These are phyloP conservation scores for Nannochloropsis gaditana DNA, from an alignment of 108 stramenopile genomes.

Conservation along the genomic window DNA sequence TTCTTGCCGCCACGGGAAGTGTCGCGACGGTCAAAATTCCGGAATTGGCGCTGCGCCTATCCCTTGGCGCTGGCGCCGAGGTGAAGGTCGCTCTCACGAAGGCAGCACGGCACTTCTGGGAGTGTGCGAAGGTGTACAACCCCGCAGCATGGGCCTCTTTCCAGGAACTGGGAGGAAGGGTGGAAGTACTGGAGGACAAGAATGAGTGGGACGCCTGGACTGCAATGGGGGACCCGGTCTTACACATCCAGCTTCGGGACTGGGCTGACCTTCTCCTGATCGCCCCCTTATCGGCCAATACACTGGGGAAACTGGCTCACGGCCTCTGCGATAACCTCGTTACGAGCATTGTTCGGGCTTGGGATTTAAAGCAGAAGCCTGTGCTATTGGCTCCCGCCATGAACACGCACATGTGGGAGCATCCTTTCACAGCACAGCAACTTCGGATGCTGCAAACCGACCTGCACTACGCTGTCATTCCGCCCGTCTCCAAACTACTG, in stretches of 20 bases:
- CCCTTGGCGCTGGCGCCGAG: constrained; percentile 22
- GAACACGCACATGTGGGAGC: constrained; percentile 51
- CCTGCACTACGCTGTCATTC: constrained; percentile 26
- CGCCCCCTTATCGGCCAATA: constrained; percentile 45
- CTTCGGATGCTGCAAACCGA: background rate
- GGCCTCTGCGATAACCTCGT: constrained; percentile 47
- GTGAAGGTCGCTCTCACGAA: constrained; percentile 42
- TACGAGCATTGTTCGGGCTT: constrained; percentile 44
- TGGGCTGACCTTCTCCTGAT: constrained; percentile 47
- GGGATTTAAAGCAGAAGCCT: constrained; percentile 33
- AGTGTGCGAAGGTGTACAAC: constrained; percentile 41
- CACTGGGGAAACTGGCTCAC: constrained; percentile 42
- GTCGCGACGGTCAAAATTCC: constrained; percentile 42
- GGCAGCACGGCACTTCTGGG: constrained; percentile 42
- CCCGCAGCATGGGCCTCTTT: constrained; percentile 24
- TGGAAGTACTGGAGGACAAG: constrained; percentile 36
- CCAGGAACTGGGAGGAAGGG: constrained; percentile 24
- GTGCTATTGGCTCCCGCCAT: constrained; percentile 46
- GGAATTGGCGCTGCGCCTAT: constrained; percentile 30
- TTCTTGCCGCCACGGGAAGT: constrained; percentile 37
- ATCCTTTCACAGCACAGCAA: constrained; percentile 35
- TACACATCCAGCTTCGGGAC: constrained; percentile 47
- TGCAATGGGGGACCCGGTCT: constrained; percentile 39
- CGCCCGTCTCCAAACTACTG: constrained; percentile 34
- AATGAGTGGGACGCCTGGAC: constrained; percentile 46